Evolutionary conservation across 129 eudicot species (phyloP), one percentile per base, ranked within the genome.

Genomic region (Centaurea solstitialis): DNA sequence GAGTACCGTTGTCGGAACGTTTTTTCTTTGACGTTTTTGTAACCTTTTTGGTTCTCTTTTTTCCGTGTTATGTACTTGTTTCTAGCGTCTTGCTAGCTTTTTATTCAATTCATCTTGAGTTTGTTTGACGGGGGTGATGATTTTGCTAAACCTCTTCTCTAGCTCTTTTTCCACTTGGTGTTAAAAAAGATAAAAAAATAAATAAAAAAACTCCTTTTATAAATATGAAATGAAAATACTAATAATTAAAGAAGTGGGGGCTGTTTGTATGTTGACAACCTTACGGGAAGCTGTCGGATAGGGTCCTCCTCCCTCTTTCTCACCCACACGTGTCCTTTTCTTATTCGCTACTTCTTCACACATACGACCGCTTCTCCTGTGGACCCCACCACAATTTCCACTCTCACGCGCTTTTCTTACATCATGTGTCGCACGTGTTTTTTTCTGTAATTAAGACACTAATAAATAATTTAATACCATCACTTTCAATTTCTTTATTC

Each of bases 271-370:
- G 30, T 64, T 64, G 68, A 64, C 30, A 64, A 22, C 80, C 69
- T 30, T 30, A 9, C 43, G 72, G 77, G 76, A 82, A 41, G 85
- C 81, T 82, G 85, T 82, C 81, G 85, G 85, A 69, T 69, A 76
- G 65, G 77, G 77, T 68, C 85, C 70, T 41, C 76, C 78, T 11
- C 21, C 28, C 30, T 59, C 75, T 26, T 6, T 59, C 28, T 73
- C 40, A 53, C 21, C n/a, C 21, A 59, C 65, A 75, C 80, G 64
- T 39, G 80, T 81, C 1, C 9, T 0, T 9, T 18, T 45, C 70
- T 74, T 20, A 74, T 81, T 81, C 33, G 68, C 12, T 12, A 72
- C 41, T 61, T 59, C 76, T 5, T 15, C 70, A 33, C 83, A 79
- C 39, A 61, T 61, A 45, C 82, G 75, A 53, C 65, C 40, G 64